Evolutionary conservation across 208 protist genomes (phyloP).

Genomic region (Strigomonas oncopelti): DNA sequence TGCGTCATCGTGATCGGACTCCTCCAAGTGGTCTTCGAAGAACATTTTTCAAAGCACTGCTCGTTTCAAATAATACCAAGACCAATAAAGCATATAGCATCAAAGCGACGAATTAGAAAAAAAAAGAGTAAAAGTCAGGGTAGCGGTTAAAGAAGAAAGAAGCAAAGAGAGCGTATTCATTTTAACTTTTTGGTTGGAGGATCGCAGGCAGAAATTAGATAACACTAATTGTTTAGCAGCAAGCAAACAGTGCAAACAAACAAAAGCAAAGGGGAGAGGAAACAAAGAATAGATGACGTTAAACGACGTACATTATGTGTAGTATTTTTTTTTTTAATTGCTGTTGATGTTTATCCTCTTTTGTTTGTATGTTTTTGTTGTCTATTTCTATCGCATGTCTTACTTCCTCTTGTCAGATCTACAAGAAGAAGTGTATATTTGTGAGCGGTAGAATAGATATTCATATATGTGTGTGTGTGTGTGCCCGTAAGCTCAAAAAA

Average conservation of each 20-base stretch:
- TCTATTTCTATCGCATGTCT: background rate
- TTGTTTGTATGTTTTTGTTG: background rate
- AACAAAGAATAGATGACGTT: too few relatives aligned
- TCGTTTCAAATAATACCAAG: background rate
- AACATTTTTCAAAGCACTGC: slow-evolving; percentile 37
- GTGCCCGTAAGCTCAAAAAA: background rate
- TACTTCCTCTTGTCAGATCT: background rate
- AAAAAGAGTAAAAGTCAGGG: background rate
- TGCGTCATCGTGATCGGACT: slow-evolving; percentile 28
- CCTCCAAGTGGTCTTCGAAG: slow-evolving; percentile 65
- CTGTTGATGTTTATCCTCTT: background rate
- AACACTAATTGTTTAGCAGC: slow-evolving; percentile 11
- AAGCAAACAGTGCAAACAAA: slow-evolving; percentile 6
- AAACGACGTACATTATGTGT: too few relatives aligned
- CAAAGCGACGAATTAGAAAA: background rate
- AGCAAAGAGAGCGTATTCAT: too few relatives aligned
- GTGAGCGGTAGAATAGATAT: background rate
- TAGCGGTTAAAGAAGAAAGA: slow-evolving; percentile 8
- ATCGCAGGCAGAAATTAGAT: too few relatives aligned
- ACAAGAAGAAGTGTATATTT: background rate
- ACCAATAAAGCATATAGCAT: too few relatives aligned
- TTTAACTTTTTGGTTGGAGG: too few relatives aligned
- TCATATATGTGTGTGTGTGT: background rate
- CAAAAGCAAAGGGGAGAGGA: too few relatives aligned
- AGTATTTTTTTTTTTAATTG: background rate